phyloP scores from a whole-genome alignment of 768 basidiomycete genomes.

The Crucibulum laeve region DNA sequence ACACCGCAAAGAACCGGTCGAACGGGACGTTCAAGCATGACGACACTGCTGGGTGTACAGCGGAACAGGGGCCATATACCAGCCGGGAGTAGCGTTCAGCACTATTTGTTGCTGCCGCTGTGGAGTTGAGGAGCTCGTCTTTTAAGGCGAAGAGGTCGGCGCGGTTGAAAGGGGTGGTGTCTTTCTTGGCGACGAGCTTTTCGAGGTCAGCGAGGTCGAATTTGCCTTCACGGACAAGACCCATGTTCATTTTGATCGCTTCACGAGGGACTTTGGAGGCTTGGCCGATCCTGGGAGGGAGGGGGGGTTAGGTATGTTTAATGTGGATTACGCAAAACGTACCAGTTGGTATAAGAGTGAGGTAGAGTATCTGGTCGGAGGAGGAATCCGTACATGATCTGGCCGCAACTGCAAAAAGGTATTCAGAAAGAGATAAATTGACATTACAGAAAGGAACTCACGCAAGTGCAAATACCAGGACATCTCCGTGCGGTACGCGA shows the following conservation, averaged over 20 bases:
- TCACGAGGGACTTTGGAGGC: slow-evolving; percentile 62
- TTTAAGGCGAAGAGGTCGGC: slow-evolving; percentile 42
- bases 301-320: no score
- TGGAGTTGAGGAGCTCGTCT: slow-evolving; percentile 26
- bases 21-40: slow-evolving; percentile 56
- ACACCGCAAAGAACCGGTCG: slow-evolving; percentile 77
- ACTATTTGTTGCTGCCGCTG: slow-evolving; percentile 14
- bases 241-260: slow-evolving; percentile 56
- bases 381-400: slow-evolving; percentile 80
- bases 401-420: slow-evolving; percentile 60
- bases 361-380: slow-evolving; percentile 82
- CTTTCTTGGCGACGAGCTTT: slow-evolving; percentile 44
- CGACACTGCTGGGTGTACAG: slow-evolving; percentile 72
- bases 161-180: slow-evolving; percentile 50
- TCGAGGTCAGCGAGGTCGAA: slow-evolving; percentile 60
- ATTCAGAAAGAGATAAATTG: not conserved
- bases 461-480: slow-evolving; percentile 77
- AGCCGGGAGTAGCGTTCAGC: slow-evolving; percentile 48
- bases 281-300: slow-evolving; percentile 72
- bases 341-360: slow-evolving; percentile 75
- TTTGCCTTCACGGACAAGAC: slow-evolving; percentile 51
- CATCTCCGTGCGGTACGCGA: slow-evolving; percentile 76
- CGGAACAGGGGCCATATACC: slow-evolving; percentile 57
- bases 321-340: no score
- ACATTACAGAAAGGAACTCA: slow-evolving; percentile 23